A percentile compares a stretch with the other conserved stretches of the same genome.
Conservation (phyloP, 805 yeast species). For the Candida railenensis region DNA sequence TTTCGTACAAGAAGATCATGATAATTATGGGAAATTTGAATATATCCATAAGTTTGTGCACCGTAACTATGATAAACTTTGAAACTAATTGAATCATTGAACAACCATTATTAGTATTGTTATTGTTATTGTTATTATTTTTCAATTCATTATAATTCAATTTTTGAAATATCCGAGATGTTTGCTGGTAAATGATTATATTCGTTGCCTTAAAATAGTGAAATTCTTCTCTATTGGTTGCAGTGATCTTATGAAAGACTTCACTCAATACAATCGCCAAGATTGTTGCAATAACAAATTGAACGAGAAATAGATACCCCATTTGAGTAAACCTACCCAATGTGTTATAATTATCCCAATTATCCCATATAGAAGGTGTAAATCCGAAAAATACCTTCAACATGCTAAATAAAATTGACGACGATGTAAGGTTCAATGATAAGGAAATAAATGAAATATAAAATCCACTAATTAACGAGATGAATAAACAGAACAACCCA, state of each 20-base stretch:
- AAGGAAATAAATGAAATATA: slow-evolving; percentile 53
- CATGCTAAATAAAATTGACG: slow-evolving; percentile 50
- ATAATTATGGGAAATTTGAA: slow-evolving; percentile 37
- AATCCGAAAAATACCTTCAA: slow-evolving; percentile 55
- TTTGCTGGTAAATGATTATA: slow-evolving; percentile 34
- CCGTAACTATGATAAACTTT: neutral
- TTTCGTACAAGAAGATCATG: slow-evolving; percentile 33
- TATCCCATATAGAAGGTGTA: slow-evolving; percentile 60
- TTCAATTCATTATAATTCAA: slow-evolving; percentile 5
- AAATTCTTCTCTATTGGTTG: slow-evolving; percentile 37
- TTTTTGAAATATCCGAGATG: slow-evolving; percentile 21
- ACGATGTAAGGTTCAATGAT: slow-evolving; percentile 39
- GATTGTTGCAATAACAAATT: slow-evolving; percentile 54
- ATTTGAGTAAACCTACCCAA: slow-evolving; percentile 49
- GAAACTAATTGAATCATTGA: slow-evolving; percentile 1
- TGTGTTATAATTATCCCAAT: slow-evolving; percentile 48
- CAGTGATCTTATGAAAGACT: slow-evolving; percentile 34
- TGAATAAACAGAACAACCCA: slow-evolving; percentile 47
- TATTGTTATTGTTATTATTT: slow-evolving; percentile 3
- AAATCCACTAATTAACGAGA: slow-evolving; percentile 53
- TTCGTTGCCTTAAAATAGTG: slow-evolving; percentile 41
- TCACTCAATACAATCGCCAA: slow-evolving; percentile 53
- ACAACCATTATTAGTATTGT: slow-evolving; percentile 8
- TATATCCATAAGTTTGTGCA: slow-evolving; percentile 17
- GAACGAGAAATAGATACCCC: slow-evolving; percentile 52